Conservation (phyloP, 805 yeast genomes). For the Starmerella bacillaris region DNA sequence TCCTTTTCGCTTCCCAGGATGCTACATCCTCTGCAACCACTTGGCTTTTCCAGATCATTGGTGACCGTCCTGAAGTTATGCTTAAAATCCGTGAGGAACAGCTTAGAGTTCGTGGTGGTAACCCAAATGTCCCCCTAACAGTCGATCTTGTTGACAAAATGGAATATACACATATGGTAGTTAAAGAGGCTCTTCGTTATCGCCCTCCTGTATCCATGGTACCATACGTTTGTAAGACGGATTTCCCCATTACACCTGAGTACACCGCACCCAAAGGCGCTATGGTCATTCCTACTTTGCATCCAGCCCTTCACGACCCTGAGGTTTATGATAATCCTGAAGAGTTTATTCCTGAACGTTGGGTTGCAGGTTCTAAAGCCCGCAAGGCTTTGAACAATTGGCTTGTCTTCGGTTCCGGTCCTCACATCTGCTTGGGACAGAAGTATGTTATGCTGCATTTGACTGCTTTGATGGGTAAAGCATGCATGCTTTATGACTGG, state of each 20-base stretch:
- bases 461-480: slow-evolving; percentile 81
- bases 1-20: slow-evolving; percentile 93
- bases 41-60: slow-evolving; percentile 92
- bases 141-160: slow-evolving; percentile 66
- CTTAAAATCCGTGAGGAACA: slow-evolving; percentile 84
- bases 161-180: slow-evolving; percentile 79
- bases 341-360: slow-evolving; percentile 86
- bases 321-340: slow-evolving; percentile 93
- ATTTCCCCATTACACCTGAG: slow-evolving; percentile 62
- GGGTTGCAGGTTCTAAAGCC: slow-evolving; percentile 61
- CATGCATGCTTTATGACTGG: slow-evolving; percentile 62
- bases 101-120: slow-evolving; percentile 59
- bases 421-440: slow-evolving; percentile 91
- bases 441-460: slow-evolving; percentile 81
- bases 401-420: slow-evolving; percentile 94
- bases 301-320: slow-evolving; percentile 93
- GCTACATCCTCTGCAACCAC: slow-evolving; percentile 94
- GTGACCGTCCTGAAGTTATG: slow-evolving; percentile 86
- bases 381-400: slow-evolving; percentile 69
- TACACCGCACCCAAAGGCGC: slow-evolving; percentile 94
- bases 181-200: slow-evolving; percentile 78
- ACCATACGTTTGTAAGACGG: slow-evolving; percentile 80
- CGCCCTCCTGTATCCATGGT: slow-evolving; percentile 98
- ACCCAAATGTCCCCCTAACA: slow-evolving; percentile 42
- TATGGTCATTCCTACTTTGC: slow-evolving; percentile 88